Percentiles rank a stretch among this genome's conserved stretches.
These are phyloP conservation scores for Tricholoma bakamatsutake DNA, from an alignment of 768 basidiomycete species.

Conservation along the genomic window DNA sequence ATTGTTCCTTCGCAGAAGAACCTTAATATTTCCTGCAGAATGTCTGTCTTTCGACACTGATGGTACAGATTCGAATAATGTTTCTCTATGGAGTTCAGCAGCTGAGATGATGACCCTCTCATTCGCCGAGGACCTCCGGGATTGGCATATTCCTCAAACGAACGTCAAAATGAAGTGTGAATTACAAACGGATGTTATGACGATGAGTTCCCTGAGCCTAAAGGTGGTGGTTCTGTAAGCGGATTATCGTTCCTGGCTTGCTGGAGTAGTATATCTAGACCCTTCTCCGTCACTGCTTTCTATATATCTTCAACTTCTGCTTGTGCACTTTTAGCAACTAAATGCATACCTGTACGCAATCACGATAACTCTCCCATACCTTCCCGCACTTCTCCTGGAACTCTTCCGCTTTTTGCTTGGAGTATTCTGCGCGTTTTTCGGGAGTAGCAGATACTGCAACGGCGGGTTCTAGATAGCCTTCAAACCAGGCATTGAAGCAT, in stretches of 20 bases:
- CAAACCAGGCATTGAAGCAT: constrained; percentile 98
- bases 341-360: constrained; percentile 72
- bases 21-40: too few species aligned
- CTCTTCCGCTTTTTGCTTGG: constrained; percentile 78
- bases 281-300: constrained; percentile 74
- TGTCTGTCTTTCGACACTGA: too few species aligned
- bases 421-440: constrained; percentile 51
- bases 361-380: constrained; percentile 75
- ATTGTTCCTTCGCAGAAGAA: too few species aligned
- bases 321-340: not conserved
- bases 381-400: constrained; percentile 83
- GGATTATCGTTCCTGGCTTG: constrained; percentile 82
- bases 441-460: constrained; percentile 35
- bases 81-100: too few species aligned
- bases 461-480: constrained; percentile 89
- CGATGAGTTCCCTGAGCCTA: constrained; percentile 14
- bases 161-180: not conserved
- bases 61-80: too few species aligned
- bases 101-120: too few species aligned
- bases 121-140: too few species aligned
- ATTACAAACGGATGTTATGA: not conserved
- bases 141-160: not conserved
- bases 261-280: constrained; percentile 66
- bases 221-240: constrained; percentile 52
- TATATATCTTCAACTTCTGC: constrained; percentile 19